Conservation (phyloP, 441 rosid genomes). For the Mallotus japonicus region DNA sequence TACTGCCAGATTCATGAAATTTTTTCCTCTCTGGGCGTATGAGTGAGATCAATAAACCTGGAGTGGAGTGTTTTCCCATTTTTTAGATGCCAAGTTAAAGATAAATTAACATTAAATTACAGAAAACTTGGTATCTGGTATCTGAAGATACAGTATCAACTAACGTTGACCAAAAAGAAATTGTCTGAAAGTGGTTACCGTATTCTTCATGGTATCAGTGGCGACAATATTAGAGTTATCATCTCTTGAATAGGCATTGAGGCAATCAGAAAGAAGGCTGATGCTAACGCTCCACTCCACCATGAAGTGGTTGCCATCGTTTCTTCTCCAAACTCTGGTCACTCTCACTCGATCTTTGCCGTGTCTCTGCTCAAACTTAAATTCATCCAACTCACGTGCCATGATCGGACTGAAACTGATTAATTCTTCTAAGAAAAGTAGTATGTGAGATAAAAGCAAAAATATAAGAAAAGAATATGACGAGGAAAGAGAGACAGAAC, state of each 20-base stretch:
- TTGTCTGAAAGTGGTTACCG: constrained; percentile 32
- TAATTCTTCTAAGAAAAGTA: too few relatives aligned
- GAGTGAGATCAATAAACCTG: too few relatives aligned
- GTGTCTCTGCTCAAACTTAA: constrained; percentile 75
- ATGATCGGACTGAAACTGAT: constrained; percentile 1
- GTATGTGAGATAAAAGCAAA: too few relatives aligned
- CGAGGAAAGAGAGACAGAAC: too few relatives aligned
- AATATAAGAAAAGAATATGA: too few relatives aligned
- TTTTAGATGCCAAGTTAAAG: too few relatives aligned
- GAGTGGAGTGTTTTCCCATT: too few relatives aligned
- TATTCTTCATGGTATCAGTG: constrained; percentile 93
- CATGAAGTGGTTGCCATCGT: constrained; percentile 49
- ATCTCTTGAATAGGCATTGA: constrained; percentile 52
- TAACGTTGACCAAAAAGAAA: neutral
- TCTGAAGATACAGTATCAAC: neutral
- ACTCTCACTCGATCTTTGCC: constrained; percentile 81
- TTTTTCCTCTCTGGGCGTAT: too few relatives aligned
- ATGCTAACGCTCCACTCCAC: constrained; percentile 83
- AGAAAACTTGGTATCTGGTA: neutral
- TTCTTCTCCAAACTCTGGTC: constrained; percentile 69
- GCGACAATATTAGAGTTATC: constrained; percentile 88
- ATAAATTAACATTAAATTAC: too few relatives aligned
- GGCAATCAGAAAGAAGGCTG: constrained; percentile 71
- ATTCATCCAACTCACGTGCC: constrained; percentile 38
- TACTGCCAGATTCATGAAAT: too few relatives aligned